These are phyloP conservation scores for Pseudotsuga menziesii DNA, from an alignment of 75 land plant genomes.

Conservation along the genomic window DNA sequence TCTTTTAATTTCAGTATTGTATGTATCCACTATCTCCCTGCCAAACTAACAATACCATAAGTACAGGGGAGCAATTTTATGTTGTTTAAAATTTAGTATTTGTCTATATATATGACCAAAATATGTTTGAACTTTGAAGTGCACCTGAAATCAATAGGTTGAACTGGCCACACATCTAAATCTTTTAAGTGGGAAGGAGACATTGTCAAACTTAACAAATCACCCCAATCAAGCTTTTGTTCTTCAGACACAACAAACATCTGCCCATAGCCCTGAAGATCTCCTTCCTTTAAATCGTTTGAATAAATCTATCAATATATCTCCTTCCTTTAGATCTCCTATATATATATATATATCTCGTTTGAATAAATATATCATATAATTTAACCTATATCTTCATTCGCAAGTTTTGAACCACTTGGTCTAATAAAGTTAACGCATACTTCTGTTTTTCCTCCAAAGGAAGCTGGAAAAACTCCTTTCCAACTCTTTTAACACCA, in stretches of 20 bases:
- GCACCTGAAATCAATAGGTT: neutral
- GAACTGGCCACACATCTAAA: neutral
- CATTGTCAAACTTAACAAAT: neutral
- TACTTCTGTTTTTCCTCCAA: conserved; percentile 39
- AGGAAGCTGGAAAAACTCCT: conserved; percentile 44
- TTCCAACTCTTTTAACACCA: conserved; percentile 8
- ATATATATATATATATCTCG: too few relatives aligned
- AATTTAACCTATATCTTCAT: too few relatives aligned
- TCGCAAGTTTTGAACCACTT: too few relatives aligned
- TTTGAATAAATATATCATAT: too few relatives aligned
- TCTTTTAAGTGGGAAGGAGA: neutral
- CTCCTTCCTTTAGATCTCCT: too few relatives aligned
- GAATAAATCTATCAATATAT: too few relatives aligned
- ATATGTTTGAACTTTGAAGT: neutral
- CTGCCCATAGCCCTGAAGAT: conserved; percentile 41
- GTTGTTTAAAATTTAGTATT: too few relatives aligned
- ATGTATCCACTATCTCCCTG: conserved; percentile 1
- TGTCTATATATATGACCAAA: too few relatives aligned
- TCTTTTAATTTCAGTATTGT: neutral
- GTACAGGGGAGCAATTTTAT: too few relatives aligned
- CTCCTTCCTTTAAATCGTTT: conserved; percentile 5
- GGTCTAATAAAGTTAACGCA: too few relatives aligned
- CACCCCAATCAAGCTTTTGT: conserved; percentile 4
- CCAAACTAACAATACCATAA: neutral
- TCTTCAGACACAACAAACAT: conserved; percentile 12